A percentile compares a stretch with the other conserved stretches of the same genome.
Evolutionary conservation across 2,329 filamentous ascomycete genomes (phyloP).

Genomic region (Cladosporium sp.): DNA sequence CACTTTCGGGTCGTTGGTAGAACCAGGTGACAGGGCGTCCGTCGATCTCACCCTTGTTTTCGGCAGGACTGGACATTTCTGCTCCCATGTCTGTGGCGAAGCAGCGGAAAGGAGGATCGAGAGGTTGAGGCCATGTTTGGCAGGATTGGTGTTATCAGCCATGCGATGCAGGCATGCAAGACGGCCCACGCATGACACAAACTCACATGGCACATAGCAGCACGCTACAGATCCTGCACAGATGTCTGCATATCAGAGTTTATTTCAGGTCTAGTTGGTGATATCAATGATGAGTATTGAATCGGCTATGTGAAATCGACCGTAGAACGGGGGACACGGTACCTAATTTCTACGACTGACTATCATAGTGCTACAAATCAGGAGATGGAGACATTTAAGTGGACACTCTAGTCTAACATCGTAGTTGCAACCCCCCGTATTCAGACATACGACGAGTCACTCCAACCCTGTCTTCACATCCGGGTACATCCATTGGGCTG

Average conservation of each 20-base stretch:
- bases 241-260: neutral
- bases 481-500: neutral
- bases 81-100: constrained; percentile 23
- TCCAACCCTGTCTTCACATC: constrained; percentile 1
- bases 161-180: neutral
- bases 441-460: neutral
- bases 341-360: neutral
- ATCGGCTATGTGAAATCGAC: neutral
- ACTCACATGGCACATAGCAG: constrained; percentile 11
- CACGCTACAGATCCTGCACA: constrained; percentile 9
- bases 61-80: constrained; percentile 24
- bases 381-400: neutral
- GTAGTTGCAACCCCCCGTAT: neutral
- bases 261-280: neutral
- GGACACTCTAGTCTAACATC: neutral
- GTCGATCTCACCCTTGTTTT: constrained; percentile 29
- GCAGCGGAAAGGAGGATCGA: neutral
- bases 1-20: constrained; percentile 26
- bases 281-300: neutral
- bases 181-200: constrained; percentile 3
- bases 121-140: constrained; percentile 10
- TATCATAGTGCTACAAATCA: neutral
- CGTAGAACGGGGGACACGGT: neutral
- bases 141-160: constrained; percentile 13
- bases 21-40: constrained; percentile 30